A percentile compares a stretch with the other conserved stretches of the same genome.
These are phyloP conservation scores for Fusarium sp. DNA, from an alignment of 2,329 filamentous ascomycete genomes.

Conservation along the genomic window DNA sequence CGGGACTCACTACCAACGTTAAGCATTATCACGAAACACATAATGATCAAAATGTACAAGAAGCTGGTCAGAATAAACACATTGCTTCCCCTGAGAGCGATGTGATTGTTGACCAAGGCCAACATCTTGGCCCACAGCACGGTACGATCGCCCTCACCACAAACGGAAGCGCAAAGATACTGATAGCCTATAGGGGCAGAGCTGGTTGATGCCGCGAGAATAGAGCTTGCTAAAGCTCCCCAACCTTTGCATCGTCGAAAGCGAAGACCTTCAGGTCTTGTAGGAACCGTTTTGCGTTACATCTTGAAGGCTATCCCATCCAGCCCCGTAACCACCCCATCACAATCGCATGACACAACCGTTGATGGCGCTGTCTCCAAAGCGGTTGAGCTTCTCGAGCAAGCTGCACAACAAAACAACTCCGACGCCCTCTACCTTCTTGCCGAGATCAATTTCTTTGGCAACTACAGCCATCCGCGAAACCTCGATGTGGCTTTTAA, in stretches of 20 bases:
- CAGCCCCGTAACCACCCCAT: slow-evolving; percentile 61
- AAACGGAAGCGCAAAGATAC: slow-evolving; percentile 9
- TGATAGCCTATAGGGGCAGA: slow-evolving; percentile 60
- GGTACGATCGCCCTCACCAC: slow-evolving; percentile 49
- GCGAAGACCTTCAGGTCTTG: slow-evolving; percentile 60
- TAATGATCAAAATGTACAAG: slow-evolving; percentile 48
- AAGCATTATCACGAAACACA: slow-evolving; percentile 54
- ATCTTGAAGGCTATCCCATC: slow-evolving; percentile 63
- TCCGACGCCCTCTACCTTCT: slow-evolving; percentile 90
- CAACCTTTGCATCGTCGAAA: slow-evolving; percentile 58
- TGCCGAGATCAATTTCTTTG: slow-evolving; percentile 96
- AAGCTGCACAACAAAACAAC: slow-evolving; percentile 68
- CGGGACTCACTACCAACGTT: slow-evolving; percentile 54
- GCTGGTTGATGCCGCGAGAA: slow-evolving; percentile 64
- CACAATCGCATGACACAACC: slow-evolving; percentile 52
- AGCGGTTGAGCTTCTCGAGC: slow-evolving; percentile 65
- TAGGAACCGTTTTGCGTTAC: slow-evolving; percentile 58
- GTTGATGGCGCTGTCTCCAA: slow-evolving; percentile 61
- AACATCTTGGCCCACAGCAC: slow-evolving; percentile 51
- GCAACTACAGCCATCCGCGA: slow-evolving; percentile 88
- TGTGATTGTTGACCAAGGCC: slow-evolving; percentile 47
- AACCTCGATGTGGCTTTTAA: slow-evolving; percentile 84
- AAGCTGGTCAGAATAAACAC: slow-evolving; percentile 49
- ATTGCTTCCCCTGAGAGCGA: slow-evolving; percentile 50
- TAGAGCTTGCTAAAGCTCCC: slow-evolving; percentile 64